Evolutionary conservation across 305 asterid species (phyloP).

Genomic region (Fraxinus albicans): DNA sequence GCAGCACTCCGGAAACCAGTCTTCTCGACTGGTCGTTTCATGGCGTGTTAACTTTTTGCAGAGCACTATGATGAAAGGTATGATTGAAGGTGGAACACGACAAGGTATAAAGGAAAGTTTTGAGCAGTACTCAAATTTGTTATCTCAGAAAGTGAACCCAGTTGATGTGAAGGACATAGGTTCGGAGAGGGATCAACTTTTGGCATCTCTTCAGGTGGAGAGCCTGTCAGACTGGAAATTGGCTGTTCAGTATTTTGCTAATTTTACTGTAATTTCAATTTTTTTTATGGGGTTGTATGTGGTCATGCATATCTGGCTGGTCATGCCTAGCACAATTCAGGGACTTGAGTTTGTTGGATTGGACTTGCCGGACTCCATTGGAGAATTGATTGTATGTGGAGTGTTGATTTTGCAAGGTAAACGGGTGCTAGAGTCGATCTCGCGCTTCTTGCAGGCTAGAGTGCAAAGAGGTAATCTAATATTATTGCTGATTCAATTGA

Average conservation of each 20-base stretch:
- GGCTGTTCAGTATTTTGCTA: slow-evolving; percentile 86
- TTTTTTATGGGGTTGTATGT: slow-evolving; percentile 59
- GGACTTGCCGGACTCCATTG: slow-evolving; percentile 95
- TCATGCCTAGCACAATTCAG: slow-evolving; percentile 69
- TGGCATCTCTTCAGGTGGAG: slow-evolving; percentile 83
- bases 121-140: slow-evolving; percentile 60
- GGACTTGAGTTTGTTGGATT: slow-evolving; percentile 96
- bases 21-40: slow-evolving; percentile 69
- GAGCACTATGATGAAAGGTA: slow-evolving; percentile 88
- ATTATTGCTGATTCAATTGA: background rate
- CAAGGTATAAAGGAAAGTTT: slow-evolving; percentile 90
- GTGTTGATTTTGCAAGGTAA: slow-evolving; percentile 84
- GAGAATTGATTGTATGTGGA: slow-evolving; percentile 79
- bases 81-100: slow-evolving; percentile 87
- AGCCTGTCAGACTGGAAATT: slow-evolving; percentile 72
- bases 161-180: slow-evolving; percentile 66
- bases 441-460: slow-evolving; percentile 93
- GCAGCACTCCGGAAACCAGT: slow-evolving; percentile 71
- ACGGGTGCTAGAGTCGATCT: slow-evolving; percentile 67
- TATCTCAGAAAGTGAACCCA: slow-evolving; percentile 69
- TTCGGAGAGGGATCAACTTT: slow-evolving; percentile 82
- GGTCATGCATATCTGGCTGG: slow-evolving; percentile 65
- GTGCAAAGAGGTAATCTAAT: slow-evolving; percentile 62
- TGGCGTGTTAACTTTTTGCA: slow-evolving; percentile 84
- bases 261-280: slow-evolving; percentile 69